Percentiles rank a stretch among this genome's conserved stretches.
phyloP scores from a whole-genome alignment of 495 filamentous ascomycete genomes.

The Aspergillus nanangensis region DNA sequence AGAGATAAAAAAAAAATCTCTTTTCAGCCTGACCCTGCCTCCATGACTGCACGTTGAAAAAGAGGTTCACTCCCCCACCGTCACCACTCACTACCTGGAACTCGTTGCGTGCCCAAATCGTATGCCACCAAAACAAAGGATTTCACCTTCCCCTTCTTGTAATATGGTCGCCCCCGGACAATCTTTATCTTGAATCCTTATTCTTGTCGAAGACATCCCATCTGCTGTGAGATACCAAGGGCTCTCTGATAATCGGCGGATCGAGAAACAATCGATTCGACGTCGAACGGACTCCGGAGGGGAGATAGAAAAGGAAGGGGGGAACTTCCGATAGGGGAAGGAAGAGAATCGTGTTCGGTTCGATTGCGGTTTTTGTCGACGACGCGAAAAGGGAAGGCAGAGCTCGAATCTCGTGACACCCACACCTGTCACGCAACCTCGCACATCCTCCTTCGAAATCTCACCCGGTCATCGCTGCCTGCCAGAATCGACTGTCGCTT shows the following conservation, averaged over 20 bases:
- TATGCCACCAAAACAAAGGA: too few relatives aligned
- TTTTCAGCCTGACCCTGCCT: slow-evolving; percentile 10
- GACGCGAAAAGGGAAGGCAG: background rate
- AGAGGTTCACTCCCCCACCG: slow-evolving; percentile 14
- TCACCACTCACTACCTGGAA: background rate
- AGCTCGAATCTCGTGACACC: slow-evolving; percentile 5
- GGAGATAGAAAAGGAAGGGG: background rate
- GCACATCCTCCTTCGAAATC: background rate
- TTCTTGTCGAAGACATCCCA: too few relatives aligned
- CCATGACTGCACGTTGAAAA: slow-evolving; percentile 20
- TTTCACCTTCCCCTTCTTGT: background rate
- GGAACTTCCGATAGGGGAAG: too few relatives aligned
- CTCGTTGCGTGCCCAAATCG: background rate
- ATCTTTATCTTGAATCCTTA: background rate
- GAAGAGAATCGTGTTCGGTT: too few relatives aligned
- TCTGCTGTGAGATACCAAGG: too few relatives aligned
- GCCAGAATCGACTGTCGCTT: too few relatives aligned
- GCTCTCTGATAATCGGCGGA: too few relatives aligned
- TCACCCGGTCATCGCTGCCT: background rate
- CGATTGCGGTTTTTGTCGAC: too few relatives aligned
- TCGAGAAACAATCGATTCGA: background rate
- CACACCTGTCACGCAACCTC: background rate
- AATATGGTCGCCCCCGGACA: background rate
- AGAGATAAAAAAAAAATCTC: background rate
- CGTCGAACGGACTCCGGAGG: background rate